Evolutionary conservation across 495 filamentous ascomycete genomes (phyloP).

Genomic region (Daldinia childiae): DNA sequence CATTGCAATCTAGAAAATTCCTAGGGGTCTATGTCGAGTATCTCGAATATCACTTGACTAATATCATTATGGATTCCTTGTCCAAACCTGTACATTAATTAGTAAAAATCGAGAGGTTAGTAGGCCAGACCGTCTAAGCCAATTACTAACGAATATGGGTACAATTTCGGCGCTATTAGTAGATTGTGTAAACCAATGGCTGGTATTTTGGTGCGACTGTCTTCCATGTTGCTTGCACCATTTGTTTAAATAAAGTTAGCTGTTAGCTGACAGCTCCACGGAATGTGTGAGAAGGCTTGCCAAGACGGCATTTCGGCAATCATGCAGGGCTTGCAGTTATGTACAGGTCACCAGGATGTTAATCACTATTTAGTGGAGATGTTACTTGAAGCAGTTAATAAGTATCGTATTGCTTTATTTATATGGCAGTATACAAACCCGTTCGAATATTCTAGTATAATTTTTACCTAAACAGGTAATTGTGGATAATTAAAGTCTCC

Average conservation of each 20-base stretch:
- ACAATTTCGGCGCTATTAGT: neutral
- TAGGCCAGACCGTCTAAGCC: neutral
- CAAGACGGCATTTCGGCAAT: constrained; percentile 40
- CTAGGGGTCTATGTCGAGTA: neutral
- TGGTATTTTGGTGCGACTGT: neutral
- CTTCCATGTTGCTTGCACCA: no score
- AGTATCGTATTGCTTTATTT: no score
- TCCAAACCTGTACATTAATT: neutral
- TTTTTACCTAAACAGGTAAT: no score
- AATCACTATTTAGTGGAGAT: no score
- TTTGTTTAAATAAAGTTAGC: no score
- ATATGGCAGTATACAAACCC: no score
- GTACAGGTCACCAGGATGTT: no score
- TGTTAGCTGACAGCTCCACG: constrained; percentile 2
- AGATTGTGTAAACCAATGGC: neutral
- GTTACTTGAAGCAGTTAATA: no score
- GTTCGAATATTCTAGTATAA: no score
- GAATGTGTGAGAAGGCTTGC: constrained; percentile 21
- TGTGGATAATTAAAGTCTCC: no score
- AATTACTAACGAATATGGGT: neutral
- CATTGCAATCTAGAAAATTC: neutral
- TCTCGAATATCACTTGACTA: neutral
- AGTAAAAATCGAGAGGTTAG: no score
- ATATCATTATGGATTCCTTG: neutral
- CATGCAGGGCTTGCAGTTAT: neutral